Base-by-base conservation (phyloP, 2,329 filamentous ascomycete species). In the Verticillium zaregamsianum region DNA sequence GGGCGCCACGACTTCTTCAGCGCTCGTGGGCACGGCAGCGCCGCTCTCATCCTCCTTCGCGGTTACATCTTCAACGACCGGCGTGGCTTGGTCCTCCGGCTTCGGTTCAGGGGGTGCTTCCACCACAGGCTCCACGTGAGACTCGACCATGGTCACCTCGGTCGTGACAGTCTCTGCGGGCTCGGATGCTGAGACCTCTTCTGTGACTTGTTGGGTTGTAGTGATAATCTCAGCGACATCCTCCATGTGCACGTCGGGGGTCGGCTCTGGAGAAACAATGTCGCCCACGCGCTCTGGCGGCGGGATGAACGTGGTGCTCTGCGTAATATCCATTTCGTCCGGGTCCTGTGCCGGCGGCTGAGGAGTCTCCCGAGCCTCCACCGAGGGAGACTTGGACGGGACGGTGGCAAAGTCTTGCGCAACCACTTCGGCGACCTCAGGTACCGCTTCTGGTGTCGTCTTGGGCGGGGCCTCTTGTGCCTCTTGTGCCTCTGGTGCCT, bases 31-130 rank as follows among this genome's bases (percentile, higher is more conserved):
- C 17, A 23, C 52, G 14, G 31, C 9, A 2, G 35, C 14, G 3
- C 23, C 56, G 28, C 52, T 28, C 20, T 57, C 35, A 4, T 61
- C 61, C 54, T 57, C 58, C 57, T 45, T 61, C 25, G 45, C 63
- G 9, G 61, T 9, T 1, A 61, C 31, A 7, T 57, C 56, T 28
- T 64, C 55, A 12, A 49, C 28, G 7, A 28, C n/a, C 12, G 59
- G 63, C 31, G 61, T 37, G 12, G 35, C 32, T 33, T 52, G 33
- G 14, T 58, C 58, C 25, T 58, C 59, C 2, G 56, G 11, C 5
- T 64, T 61, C 1, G 57, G 4, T 8, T 33, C 23, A 5, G 62
- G 25, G 11, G 49, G 60, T 20, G 59, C 62, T 5, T 40, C 25
- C 52, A 55, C 25, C 17, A 37, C 32, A 6, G 60, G 60, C 5